A percentile compares a stretch with the other conserved stretches of the same genome.
Conservation (phyloP, 495 filamentous ascomycete species). For the Bacidia gigantensis region DNA sequence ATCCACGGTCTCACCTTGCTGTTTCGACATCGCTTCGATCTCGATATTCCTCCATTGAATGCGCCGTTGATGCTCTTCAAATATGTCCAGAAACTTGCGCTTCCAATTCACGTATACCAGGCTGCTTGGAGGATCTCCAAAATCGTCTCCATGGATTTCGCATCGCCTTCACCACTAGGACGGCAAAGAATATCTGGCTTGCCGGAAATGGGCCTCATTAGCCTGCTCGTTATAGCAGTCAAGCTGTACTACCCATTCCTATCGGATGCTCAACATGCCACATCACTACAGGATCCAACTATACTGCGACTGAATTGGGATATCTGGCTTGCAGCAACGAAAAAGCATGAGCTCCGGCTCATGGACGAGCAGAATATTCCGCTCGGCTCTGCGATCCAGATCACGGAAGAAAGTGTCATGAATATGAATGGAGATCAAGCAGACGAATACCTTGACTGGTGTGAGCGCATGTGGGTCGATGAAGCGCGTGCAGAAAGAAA, state of each 20-base stretch:
- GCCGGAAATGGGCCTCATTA: slow-evolving; percentile 64
- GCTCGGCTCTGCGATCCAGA: slow-evolving; percentile 31
- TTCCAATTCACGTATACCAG: slow-evolving; percentile 43
- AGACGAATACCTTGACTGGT: slow-evolving; percentile 82
- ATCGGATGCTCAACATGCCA: slow-evolving; percentile 38
- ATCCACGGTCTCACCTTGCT: slow-evolving; percentile 47
- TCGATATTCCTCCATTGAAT: slow-evolving; percentile 63
- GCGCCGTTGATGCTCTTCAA: slow-evolving; percentile 48
- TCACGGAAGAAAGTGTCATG: slow-evolving; percentile 56
- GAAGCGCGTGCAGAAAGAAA: slow-evolving; percentile 18
- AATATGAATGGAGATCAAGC: slow-evolving; percentile 52
- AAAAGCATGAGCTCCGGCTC: slow-evolving; percentile 24
- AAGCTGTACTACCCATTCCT: slow-evolving; percentile 75
- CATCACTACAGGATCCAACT: slow-evolving; percentile 43
- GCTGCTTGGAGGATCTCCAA: slow-evolving; percentile 43
- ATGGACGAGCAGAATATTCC: slow-evolving; percentile 20
- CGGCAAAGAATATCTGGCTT: slow-evolving; percentile 26
- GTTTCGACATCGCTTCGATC: slow-evolving; percentile 50
- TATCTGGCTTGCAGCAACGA: slow-evolving; percentile 48
- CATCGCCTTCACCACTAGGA: slow-evolving; percentile 32
- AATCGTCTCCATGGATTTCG: slow-evolving; percentile 42
- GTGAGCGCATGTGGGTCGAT: slow-evolving; percentile 58
- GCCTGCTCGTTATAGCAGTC: slow-evolving; percentile 58
- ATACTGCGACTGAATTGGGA: slow-evolving; percentile 55
- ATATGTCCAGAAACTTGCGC: slow-evolving; percentile 55